phyloP scores from a whole-genome alignment of 2,329 filamentous ascomycete genomes.

The Paraphaeosphaeria minitans region DNA sequence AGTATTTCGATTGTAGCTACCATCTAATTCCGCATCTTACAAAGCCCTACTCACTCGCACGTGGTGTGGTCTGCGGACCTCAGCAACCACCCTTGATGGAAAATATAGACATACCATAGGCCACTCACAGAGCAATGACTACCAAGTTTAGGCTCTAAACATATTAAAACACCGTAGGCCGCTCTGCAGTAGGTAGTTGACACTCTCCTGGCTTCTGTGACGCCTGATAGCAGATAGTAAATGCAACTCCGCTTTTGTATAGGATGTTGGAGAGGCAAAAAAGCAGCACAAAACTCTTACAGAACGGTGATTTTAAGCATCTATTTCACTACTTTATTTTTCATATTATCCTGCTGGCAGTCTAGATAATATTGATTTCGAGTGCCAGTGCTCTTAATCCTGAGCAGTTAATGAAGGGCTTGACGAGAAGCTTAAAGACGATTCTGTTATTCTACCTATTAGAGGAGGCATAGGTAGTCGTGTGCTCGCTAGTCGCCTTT shows the following conservation, averaged over 20 bases:
- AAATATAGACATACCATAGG: background rate
- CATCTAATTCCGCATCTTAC: too few relatives aligned
- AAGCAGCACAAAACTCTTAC: too few relatives aligned
- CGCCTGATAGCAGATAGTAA: background rate
- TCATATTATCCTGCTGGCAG: background rate
- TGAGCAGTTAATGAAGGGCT: background rate
- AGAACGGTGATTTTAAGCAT: too few relatives aligned
- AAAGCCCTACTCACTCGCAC: too few relatives aligned
- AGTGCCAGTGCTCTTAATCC: background rate
- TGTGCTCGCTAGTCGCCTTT: background rate
- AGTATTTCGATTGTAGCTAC: too few relatives aligned
- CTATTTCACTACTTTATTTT: background rate
- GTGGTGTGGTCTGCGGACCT: too few relatives aligned
- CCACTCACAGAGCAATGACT: background rate
- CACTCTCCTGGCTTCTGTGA: background rate
- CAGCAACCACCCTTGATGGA: too few relatives aligned
- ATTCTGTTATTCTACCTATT: background rate
- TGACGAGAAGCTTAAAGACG: background rate
- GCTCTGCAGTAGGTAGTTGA: background rate
- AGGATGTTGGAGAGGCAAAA: background rate
- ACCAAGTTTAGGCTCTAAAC: background rate
- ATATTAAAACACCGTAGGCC: background rate
- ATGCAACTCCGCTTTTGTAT: background rate
- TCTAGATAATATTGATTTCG: background rate
- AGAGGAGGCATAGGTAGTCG: background rate